phyloP scores from a whole-genome alignment of 1,284 basidiomycete genomes.

The Ustilago curta region DNA sequence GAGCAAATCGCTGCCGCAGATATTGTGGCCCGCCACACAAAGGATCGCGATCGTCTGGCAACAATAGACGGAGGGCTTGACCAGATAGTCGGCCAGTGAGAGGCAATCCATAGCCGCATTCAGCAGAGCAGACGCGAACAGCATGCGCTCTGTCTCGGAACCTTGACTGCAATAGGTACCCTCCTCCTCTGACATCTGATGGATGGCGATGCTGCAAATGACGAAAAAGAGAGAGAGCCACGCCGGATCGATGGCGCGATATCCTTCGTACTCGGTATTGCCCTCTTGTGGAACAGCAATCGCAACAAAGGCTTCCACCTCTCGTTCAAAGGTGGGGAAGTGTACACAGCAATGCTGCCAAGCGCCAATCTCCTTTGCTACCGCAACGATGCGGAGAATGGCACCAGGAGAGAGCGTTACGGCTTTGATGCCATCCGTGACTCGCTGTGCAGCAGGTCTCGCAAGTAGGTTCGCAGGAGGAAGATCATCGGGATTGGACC shows the following conservation, averaged over 20 bases:
- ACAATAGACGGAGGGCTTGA: conserved; percentile 47
- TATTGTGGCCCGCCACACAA: conserved; percentile 55
- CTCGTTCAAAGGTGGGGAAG: conserved; percentile 48
- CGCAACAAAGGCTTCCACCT: conserved; percentile 39
- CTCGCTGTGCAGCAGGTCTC: conserved; percentile 19
- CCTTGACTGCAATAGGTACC: conserved; percentile 25
- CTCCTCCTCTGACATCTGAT: conserved; percentile 54
- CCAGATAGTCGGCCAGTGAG: conserved; percentile 46
- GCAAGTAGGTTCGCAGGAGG: conserved; percentile 41
- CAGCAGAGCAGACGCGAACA: conserved; percentile 30
- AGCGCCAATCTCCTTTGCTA: conserved; percentile 49
- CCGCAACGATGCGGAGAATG: conserved; percentile 29
- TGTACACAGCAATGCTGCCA: conserved; percentile 58
- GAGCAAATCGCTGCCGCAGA: conserved; percentile 51
- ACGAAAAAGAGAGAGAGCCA: conserved; percentile 53
- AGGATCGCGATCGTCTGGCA: conserved; percentile 55
- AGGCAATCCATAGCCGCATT: conserved; percentile 49
- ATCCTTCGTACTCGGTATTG: conserved; percentile 25
- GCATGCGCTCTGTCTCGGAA: conserved; percentile 30
- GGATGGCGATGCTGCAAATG: conserved; percentile 51
- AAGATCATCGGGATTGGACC: conserved; percentile 28
- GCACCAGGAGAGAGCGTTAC: conserved; percentile 17
- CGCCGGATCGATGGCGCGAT: conserved; percentile 42
- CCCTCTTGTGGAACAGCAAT: conserved; percentile 21
- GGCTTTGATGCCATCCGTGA: conserved; percentile 36